Evolutionary conservation across 2,329 filamentous ascomycete genomes (phyloP), one percentile per base, ranked within the genome.

Genomic region (Nemania bipapillata): DNA sequence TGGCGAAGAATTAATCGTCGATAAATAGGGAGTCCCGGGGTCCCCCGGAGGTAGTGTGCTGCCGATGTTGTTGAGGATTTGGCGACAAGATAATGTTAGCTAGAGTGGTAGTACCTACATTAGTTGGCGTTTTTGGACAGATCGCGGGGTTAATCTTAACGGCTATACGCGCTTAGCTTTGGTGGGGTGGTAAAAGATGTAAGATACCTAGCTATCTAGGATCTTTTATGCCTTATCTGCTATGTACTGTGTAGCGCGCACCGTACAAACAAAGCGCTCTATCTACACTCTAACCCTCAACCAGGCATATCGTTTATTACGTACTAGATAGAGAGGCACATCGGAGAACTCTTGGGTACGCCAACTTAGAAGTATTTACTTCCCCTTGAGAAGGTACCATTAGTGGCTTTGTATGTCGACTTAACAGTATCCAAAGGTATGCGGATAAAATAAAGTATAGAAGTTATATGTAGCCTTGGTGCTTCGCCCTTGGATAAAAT

Each of bases 1-100:
- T 82, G 75, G 61, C 49, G 66, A 53, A 9, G 40, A 11, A 20
- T 58, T 35, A 58, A 26, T 1, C 12, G 17, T 28, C 22, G 0
- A n/a, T n/a, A 35, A 35, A 20, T 17, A 35, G 45, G 28, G 24
- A 8, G 32, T 45, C 42, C 50, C 22, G 3, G 22, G 3, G 4
- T 40, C 11, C 28, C 7, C 28, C 5, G 2, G 30, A 12, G 37
- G 20, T 49, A 32, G 37, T 42, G 17, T 5, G 28, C 26, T 20
- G 2, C 11, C 20, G 26, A 5, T 28, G 37, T 55, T 12, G 24
- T 32, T 28, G 61, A 24, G 24, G 30, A 52, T 32, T n/a, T 7
- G 11, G n/a, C 32, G 20, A 49, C 54, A 17, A 37, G 26, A 58
- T 47, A 53, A 40, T 47, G 35, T 22, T 26, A 45, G 32, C 26